Base-by-base conservation (phyloP, 2,329 filamentous ascomycete genomes). In the Epichloe bromicola region DNA sequence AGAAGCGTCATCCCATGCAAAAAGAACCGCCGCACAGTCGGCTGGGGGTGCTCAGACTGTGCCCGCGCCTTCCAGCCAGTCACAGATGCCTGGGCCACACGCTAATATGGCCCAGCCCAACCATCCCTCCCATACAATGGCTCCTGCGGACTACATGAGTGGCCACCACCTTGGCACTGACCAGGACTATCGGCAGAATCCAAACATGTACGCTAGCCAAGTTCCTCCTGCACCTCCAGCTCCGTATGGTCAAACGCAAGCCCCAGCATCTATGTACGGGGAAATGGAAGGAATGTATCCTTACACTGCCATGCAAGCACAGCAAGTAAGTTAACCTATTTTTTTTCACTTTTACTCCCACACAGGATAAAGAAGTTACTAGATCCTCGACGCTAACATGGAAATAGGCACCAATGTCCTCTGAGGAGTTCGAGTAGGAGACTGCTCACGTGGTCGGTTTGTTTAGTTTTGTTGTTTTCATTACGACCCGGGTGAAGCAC, bases 211-310 rank as follows among this genome's bases (percentile, higher is more conserved):
- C 64, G 75, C 84, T 33, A 83, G 82, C 50, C 83, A 88, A 56
- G 86, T 89, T 52, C 87, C 88, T 58, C 73, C 83, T 14, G 85
- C 86, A 46, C 80, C 85, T 12, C 76, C 80, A 45, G 78, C 79
- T 48, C 77, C 79, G 12, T 94, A 94, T 64, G 86, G 83, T 14
- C 88, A 93, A 61, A 79, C 85, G 44, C 84, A 86, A 59, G 80
- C 84, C 53, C 74, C 81, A 56, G 59, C 63, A 3, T 58, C 60
- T 20, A 94, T 96, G 77, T 95, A 89, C 63, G 77, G 83, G 51
- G 83, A 85, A 51, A 83, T 90, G 67, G 83, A 88, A 55, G 82
- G 80, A 56, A 95, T 96, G 76, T 97, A 97, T 58, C 78, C 78
- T 39, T 95, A 94, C 65, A 78, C 83, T 14, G 72, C 82, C 55